Percentiles rank a stretch among this genome's conserved stretches.
Evolutionary conservation across 2,329 filamentous ascomycete species (phyloP).

Genomic region (Myriosclerotinia scirpicola): DNA sequence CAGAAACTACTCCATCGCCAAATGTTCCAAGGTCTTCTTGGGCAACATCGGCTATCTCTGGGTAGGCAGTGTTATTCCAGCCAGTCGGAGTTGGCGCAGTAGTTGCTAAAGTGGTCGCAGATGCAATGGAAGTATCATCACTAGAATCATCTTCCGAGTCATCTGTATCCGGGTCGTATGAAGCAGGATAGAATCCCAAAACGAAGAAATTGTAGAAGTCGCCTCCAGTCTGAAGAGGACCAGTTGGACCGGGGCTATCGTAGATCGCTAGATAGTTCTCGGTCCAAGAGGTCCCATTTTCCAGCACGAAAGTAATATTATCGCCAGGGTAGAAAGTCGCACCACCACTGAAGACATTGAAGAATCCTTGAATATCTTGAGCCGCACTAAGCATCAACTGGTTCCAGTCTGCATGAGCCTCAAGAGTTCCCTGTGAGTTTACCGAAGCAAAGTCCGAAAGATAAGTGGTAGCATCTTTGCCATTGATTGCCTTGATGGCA

Average conservation of each 20-base stretch:
- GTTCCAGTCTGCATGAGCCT: slow-evolving; percentile 44
- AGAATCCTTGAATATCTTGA: slow-evolving; percentile 40
- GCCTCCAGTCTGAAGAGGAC: slow-evolving; percentile 34
- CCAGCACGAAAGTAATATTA: slow-evolving; percentile 41
- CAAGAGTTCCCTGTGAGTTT: slow-evolving; percentile 39
- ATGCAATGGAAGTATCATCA: slow-evolving; percentile 9
- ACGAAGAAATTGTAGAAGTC: slow-evolving; percentile 39
- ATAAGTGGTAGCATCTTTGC: slow-evolving; percentile 49
- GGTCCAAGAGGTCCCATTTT: slow-evolving; percentile 42
- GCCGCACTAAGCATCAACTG: slow-evolving; percentile 32
- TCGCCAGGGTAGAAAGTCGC: slow-evolving; percentile 44
- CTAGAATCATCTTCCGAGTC: slow-evolving; percentile 12
- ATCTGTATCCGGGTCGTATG: slow-evolving; percentile 25
- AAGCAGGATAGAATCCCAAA: slow-evolving; percentile 31
- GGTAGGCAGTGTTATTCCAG: slow-evolving; percentile 29
- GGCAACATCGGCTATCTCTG: slow-evolving; percentile 26
- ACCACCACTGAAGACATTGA: slow-evolving; percentile 39
- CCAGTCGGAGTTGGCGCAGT: slow-evolving; percentile 3
- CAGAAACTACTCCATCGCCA: slow-evolving; percentile 30
- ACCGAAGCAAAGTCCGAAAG: slow-evolving; percentile 47
- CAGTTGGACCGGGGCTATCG: slow-evolving; percentile 34
- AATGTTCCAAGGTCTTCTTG: slow-evolving; percentile 31
- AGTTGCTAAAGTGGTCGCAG: not conserved
- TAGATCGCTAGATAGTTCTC: slow-evolving; percentile 41
- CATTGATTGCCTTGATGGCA: slow-evolving; percentile 55